These are phyloP conservation scores for Claviceps monticola DNA, from an alignment of 2,329 filamentous ascomycete species.

Conservation along the genomic window DNA sequence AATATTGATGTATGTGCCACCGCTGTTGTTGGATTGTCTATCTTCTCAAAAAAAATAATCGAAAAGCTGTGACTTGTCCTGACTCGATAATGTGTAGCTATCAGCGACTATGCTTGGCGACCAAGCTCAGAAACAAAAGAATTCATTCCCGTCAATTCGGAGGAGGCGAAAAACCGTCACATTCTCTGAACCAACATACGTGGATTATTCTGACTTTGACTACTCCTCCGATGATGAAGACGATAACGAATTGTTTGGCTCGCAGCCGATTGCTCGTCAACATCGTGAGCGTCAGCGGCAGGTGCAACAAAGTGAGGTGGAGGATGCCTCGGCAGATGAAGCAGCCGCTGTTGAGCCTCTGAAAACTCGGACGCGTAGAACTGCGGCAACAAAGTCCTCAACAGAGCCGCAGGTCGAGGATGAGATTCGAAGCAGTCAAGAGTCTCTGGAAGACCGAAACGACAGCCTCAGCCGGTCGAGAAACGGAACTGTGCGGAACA, in stretches of 20 bases:
- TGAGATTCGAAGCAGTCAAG: conserved; percentile 43
- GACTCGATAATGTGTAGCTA: conserved; percentile 27
- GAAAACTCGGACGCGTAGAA: conserved; percentile 29
- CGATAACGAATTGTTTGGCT: conserved; percentile 30
- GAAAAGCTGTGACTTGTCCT: conserved; percentile 1
- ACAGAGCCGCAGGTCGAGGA: conserved; percentile 20
- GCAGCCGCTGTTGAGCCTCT: conserved; percentile 42
- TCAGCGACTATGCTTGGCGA: conserved; percentile 51
- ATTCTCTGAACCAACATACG: conserved; percentile 73
- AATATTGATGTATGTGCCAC: conserved; percentile 72
- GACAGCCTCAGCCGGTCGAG: conserved; percentile 50
- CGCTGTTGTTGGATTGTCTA: no score
- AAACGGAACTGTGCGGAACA: conserved; percentile 79
- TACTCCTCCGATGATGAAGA: conserved; percentile 66
- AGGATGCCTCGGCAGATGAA: conserved; percentile 30
- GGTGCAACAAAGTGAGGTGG: conserved; percentile 10
- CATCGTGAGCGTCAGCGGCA: conserved; percentile 17
- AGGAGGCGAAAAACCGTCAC: conserved; percentile 77
- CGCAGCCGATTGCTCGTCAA: conserved; percentile 19
- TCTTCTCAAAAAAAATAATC: neutral
- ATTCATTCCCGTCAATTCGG: conserved; percentile 70
- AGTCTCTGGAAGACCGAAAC: conserved; percentile 44
- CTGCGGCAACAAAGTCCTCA: conserved; percentile 18
- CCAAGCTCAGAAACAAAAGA: conserved; percentile 63
- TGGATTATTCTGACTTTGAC: conserved; percentile 76